These are phyloP conservation scores for Triticum aestivum DNA, from an alignment of 176 grass and related monocot species.

Conservation along the genomic window IWGSC_CS_RefSeq_v2.1 NC_057804.1:658105103-658105602, in stretches of 20 bases:
- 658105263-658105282: neutral
- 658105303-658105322: neutral
- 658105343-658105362: neutral
- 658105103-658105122: too few relatives aligned
- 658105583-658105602: neutral
- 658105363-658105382: neutral
- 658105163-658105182: neutral
- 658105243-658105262: neutral
- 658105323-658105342: neutral
- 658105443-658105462: neutral
- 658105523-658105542: slow-evolving; percentile 16
- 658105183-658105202: neutral
- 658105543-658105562: slow-evolving; percentile 17
- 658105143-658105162: neutral
- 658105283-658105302: neutral
- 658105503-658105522: neutral
- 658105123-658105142: neutral
- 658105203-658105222: neutral
- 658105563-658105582: neutral
- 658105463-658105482: slow-evolving; percentile 18
- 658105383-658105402: neutral
- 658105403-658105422: neutral
- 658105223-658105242: neutral
- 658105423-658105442: neutral
- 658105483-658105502: slow-evolving; percentile 20